Base-by-base conservation (phyloP, 805 yeast genomes). In the Candida sithepensis region DNA sequence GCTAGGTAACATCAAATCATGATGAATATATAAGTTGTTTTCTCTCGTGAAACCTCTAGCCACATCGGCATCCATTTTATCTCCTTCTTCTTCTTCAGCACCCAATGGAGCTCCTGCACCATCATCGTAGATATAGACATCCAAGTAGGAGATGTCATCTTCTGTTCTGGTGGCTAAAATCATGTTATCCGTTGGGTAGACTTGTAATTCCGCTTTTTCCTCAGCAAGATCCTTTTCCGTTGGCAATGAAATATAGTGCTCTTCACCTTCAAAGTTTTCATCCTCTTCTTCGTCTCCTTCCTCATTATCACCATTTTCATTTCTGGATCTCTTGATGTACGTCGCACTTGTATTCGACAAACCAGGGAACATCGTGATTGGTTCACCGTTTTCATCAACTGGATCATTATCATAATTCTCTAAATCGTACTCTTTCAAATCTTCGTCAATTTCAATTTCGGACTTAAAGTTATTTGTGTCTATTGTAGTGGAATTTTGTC, bases 1-100 rank as follows among this genome's bases (percentile, higher is more conserved):
- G 2, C 97, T 86, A 1, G 99, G 99, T 51, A 94, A 76, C 97
- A 94, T 89, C 57, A 92, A 70, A 66, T 94, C 99, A 67, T 94
- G 99, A 64, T 94, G 99, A 43, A 92, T 94, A 61, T 94, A 94
- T 53, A 94, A 70, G 34, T 84, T 80, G 46, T 84, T 78, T 42
- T 81, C 94, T 70, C 95, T 78, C 36, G 78, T 77, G 59, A 81
- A 65, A 12, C 92, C 95, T 54, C 74, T 79, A 43, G 87, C 86
- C 14, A 82, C 88, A 64, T 84, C 88, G n/a, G 81, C 81, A 59
- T 85, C 91, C 32, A 69, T 60, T 50, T 76, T 75, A 58, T 85
- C 92, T 23, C 60, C 73, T 51, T 82, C 91, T 52, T 78, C 84
- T 50, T 84, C 90, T 24, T 77, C 74, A 4, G 81, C 74, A 21